Evolutionary conservation across 148 eudicot genomes (phyloP).

Genomic region (Silene latifolia): DNA sequence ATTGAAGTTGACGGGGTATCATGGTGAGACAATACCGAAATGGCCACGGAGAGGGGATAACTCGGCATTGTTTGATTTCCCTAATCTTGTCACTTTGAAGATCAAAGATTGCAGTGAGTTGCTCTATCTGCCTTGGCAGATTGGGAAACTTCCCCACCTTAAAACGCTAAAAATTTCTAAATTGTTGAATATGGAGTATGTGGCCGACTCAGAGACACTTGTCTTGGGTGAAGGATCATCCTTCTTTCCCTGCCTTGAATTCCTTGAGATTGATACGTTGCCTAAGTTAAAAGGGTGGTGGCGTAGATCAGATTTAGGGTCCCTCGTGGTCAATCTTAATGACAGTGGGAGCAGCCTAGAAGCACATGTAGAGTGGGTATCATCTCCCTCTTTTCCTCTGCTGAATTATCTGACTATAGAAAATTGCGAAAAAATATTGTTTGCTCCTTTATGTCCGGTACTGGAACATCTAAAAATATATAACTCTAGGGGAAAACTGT

Average conservation of each 20-base stretch:
- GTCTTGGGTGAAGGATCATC: background rate
- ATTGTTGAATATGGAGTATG: slow-evolving; percentile 5
- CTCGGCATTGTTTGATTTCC: background rate
- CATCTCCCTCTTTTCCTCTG: no score
- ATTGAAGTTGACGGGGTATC: background rate
- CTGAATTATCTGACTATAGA: no score
- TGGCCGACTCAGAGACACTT: background rate
- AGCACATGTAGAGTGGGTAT: no score
- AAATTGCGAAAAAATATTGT: no score
- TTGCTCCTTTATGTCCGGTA: no score
- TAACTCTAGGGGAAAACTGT: no score
- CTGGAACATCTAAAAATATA: no score
- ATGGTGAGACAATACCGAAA: slow-evolving; percentile 11
- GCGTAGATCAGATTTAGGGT: background rate
- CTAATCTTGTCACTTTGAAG: slow-evolving; percentile 13
- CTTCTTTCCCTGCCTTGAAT: background rate
- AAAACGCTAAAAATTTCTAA: background rate
- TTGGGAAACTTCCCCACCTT: background rate
- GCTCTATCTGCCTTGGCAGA: background rate
- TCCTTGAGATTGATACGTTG: background rate
- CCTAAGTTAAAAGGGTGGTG: slow-evolving; percentile 11
- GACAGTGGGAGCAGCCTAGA: no score
- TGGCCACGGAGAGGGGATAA: slow-evolving; percentile 8
- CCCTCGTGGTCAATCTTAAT: no score
- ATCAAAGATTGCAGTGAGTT: background rate